Base-by-base conservation (phyloP, 2,329 filamentous ascomycete genomes). In the Cladosporium cucumerinum region DNA sequence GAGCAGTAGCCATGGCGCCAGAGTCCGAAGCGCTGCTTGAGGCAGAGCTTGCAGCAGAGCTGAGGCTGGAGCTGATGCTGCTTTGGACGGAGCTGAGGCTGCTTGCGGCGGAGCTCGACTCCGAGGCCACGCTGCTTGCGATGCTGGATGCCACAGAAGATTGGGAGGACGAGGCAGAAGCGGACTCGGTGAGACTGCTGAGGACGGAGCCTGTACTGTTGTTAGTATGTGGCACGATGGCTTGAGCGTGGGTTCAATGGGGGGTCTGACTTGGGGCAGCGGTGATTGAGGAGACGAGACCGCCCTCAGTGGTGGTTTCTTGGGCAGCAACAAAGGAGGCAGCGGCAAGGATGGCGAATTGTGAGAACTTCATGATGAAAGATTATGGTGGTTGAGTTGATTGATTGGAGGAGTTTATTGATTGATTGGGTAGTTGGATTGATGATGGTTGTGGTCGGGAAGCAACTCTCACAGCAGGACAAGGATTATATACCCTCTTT, bases 281-380 rank as follows among this genome's bases (percentile, higher is more conserved):
- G 23, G 26, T 28, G 48, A 51, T 46, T 28, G 32, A 51, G 43
- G 58, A 51, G 28, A 61, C 34, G 26, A 46, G 49, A n/a, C 43
- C 48, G 10, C 48, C 28, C 8, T 26, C 43, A 21, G 18, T 34
- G 26, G 39, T 51, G 58, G 39, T 34, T 2, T 61, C 43, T 23
- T 61, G 58, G 14, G 58, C 58, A 16, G 58, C 58, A 8, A 51
- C 58, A 21, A 61, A 21, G 3, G 58, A 51, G n/a, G 28, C 58
- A 8, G 43, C 36, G 11, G 43, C 58, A 14, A 61, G 5, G 46
- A 61, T 26, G 46, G 34, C 16, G 58, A 51, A 6, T 21, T 32
- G 25, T 32, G 58, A 51, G 58, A 61, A 51, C 43, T 61, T 61
- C 43, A 61, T 61, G 26, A 11, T 61, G 26, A 48, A 14, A 11